A percentile compares a stretch with the other conserved stretches of the same genome.
Evolutionary conservation across 2,329 filamentous ascomycete species (phyloP).

Genomic region (Aspergillaceae sp.): DNA sequence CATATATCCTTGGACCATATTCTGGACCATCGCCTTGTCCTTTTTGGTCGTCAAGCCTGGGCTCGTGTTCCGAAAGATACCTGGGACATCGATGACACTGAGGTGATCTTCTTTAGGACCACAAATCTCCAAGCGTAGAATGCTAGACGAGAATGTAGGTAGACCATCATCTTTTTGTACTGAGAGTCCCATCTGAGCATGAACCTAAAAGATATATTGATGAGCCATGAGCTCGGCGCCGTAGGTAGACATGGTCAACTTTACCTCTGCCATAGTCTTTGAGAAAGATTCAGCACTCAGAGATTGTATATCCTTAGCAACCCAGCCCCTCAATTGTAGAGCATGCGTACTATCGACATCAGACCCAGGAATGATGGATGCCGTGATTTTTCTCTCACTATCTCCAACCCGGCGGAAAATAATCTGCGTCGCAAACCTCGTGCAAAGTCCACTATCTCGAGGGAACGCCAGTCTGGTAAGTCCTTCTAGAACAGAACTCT

Average conservation of each 20-base stretch:
- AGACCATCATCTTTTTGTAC: not conserved
- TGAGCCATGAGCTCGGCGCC: too few species aligned
- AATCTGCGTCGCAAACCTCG: constrained; percentile 26
- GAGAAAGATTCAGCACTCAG: too few species aligned
- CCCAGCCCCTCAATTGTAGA: too few species aligned
- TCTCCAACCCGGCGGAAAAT: constrained; percentile 13
- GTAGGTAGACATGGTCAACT: too few species aligned
- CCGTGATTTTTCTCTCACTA: not conserved
- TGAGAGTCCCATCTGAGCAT: not conserved
- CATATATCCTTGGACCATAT: constrained; percentile 34
- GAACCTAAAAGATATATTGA: not conserved
- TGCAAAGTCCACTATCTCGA: constrained; percentile 20
- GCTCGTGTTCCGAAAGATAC: constrained; percentile 33
- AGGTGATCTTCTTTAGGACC: constrained; percentile 34
- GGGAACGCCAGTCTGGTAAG: constrained; percentile 24
- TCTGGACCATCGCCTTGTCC: constrained; percentile 29
- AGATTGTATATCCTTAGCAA: too few species aligned
- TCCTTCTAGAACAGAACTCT: constrained; percentile 24
- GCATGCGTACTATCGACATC: not conserved
- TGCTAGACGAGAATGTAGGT: constrained; percentile 13
- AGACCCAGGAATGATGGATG: not conserved
- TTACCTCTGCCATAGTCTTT: not conserved
- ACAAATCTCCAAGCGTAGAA: constrained; percentile 34
- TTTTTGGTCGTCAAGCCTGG: constrained; percentile 25
- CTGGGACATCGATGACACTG: constrained; percentile 40